Evolutionary conservation across 2,329 filamentous ascomycete genomes (phyloP).

Genomic region (Gremmenia infestans): DNA sequence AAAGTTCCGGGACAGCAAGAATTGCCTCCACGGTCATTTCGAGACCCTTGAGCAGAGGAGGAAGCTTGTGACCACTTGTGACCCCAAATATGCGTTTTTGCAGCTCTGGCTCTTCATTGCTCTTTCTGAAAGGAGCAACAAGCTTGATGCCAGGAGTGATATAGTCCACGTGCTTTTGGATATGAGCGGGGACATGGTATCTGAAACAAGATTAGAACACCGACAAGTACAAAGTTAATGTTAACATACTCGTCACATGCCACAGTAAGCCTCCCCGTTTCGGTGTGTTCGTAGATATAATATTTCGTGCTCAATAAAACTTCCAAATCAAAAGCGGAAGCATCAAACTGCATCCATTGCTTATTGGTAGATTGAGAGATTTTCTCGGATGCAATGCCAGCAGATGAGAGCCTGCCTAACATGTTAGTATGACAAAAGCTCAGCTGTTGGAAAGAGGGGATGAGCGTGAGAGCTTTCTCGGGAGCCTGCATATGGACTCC

Average conservation of each 20-base stretch:
- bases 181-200: conserved; percentile 25
- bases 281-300: conserved; percentile 38
- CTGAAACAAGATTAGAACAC: conserved; percentile 2
- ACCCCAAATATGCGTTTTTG: conserved; percentile 19
- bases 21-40: conserved; percentile 6
- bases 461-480: too few species aligned
- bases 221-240: neutral
- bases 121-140: conserved; percentile 41
- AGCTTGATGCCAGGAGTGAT: conserved; percentile 28
- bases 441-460: too few species aligned
- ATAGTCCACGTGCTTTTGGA: conserved; percentile 28
- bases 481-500: too few species aligned
- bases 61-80: conserved; percentile 6
- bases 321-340: conserved; percentile 37
- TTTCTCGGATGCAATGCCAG: conserved; percentile 45
- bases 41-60: conserved; percentile 2
- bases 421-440: too few species aligned
- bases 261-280: conserved; percentile 40
- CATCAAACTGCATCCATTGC: conserved; percentile 31
- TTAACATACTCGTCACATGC: conserved; percentile 22
- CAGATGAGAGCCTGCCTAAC: conserved; percentile 39
- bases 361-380: conserved; percentile 40
- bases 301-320: conserved; percentile 47
- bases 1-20: conserved; percentile 8
- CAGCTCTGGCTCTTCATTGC: conserved; percentile 11